Evolutionary conservation across 2,329 filamentous ascomycete species (phyloP).

Genomic region (Coniochaeta prunicola): DNA sequence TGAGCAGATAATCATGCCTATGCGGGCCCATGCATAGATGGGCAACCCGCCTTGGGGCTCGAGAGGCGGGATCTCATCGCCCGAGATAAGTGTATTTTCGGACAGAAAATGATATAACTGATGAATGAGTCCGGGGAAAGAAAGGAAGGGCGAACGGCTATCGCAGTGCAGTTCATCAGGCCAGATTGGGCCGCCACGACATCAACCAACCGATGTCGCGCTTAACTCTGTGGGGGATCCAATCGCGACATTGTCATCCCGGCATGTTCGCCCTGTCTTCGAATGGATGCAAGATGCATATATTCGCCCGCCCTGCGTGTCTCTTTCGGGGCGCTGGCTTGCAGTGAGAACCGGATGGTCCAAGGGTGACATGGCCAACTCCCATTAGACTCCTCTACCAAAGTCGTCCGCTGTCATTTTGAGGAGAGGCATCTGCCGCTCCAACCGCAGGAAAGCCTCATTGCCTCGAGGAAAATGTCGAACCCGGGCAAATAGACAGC

Average conservation of each 20-base stretch:
- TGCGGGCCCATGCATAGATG: background rate
- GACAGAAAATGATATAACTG: background rate
- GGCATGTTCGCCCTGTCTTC: background rate
- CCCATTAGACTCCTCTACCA: background rate
- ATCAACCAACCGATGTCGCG: background rate
- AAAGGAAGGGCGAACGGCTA: background rate
- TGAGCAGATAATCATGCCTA: background rate
- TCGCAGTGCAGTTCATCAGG: conserved; percentile 2
- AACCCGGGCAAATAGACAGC: too few relatives aligned
- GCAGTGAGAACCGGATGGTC: background rate
- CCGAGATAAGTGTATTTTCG: background rate
- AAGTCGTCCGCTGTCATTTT: background rate
- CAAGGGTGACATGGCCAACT: background rate
- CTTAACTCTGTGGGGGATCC: background rate
- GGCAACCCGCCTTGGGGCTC: background rate
- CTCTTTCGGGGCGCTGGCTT: background rate
- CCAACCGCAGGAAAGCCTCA: background rate
- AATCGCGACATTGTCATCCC: background rate
- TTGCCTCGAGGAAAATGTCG: too few relatives aligned
- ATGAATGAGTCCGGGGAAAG: background rate
- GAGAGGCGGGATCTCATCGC: background rate
- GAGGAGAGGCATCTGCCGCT: background rate
- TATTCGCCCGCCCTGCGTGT: background rate
- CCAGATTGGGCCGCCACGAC: background rate
- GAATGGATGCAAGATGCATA: background rate